Conservation (phyloP, 2,329 filamentous ascomycete species). For the Cordyceps sp. region DNA sequence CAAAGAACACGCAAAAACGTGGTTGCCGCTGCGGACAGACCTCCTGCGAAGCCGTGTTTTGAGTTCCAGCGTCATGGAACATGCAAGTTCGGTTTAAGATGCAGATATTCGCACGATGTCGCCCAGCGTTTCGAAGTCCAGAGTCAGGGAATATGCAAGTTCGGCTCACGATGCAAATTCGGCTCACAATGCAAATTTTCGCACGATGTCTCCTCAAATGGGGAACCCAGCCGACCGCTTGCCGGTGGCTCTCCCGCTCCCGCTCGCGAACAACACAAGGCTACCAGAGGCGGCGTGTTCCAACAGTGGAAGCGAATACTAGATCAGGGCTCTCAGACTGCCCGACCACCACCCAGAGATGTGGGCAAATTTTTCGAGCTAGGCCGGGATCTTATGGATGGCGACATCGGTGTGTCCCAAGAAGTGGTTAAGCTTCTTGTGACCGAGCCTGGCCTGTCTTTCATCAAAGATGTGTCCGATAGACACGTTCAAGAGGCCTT, state of each 20-base stretch:
- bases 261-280: neutral
- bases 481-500: conserved; percentile 6
- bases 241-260: too few relatives aligned
- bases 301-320: conserved; percentile 7
- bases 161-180: too few relatives aligned
- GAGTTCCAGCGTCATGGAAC: conserved; percentile 1
- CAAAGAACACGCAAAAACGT: too few relatives aligned
- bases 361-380: conserved; percentile 6
- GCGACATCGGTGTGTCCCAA: conserved; percentile 6
- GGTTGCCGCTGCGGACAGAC: too few relatives aligned
- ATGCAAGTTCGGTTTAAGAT: conserved; percentile 5
- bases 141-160: too few relatives aligned
- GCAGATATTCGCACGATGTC: conserved; percentile 4
- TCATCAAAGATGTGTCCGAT: conserved; percentile 11
- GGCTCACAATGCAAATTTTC: too few relatives aligned
- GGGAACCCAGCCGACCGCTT: too few relatives aligned
- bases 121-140: too few relatives aligned
- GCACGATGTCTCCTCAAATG: too few relatives aligned
- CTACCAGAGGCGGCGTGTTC: conserved; percentile 3
- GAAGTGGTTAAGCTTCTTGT: conserved; percentile 9
- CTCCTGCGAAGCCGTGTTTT: conserved; percentile 2
- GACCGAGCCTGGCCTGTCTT: conserved; percentile 11
- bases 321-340: neutral
- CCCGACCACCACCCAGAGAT: neutral
- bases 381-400: conserved; percentile 7